These are phyloP conservation scores for Maudiozyma saulgeensis DNA, from an alignment of 805 yeast genomes.

Conservation along the genomic window DNA sequence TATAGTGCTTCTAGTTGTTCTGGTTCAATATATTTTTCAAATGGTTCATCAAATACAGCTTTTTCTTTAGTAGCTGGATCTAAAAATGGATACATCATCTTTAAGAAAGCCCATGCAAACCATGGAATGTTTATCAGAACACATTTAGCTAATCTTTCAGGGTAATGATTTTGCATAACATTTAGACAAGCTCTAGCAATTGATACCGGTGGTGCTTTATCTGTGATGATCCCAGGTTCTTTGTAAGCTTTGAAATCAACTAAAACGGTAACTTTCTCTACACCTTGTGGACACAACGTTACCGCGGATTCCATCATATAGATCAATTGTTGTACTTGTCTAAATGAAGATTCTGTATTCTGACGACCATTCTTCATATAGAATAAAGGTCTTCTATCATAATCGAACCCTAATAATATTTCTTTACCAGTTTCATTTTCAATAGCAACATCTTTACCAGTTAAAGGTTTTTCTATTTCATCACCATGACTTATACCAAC, in stretches of 20 bases:
- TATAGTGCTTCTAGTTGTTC: conserved; percentile 44
- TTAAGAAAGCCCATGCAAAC: conserved; percentile 47
- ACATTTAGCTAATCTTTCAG: conserved; percentile 48
- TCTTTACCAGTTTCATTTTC: conserved; percentile 49
- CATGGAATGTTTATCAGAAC: conserved; percentile 48
- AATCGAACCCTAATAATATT: conserved; percentile 45
- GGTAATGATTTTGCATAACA: conserved; percentile 48
- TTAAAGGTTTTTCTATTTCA: conserved; percentile 22
- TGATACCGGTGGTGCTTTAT: conserved; percentile 40
- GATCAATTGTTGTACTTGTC: conserved; percentile 48
- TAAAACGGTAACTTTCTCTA: conserved; percentile 44
- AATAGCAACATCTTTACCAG: conserved; percentile 35
- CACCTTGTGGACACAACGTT: conserved; percentile 49
- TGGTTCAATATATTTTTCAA: conserved; percentile 43
- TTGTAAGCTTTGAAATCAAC: conserved; percentile 44
- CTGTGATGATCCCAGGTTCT: conserved; percentile 28
- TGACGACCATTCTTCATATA: conserved; percentile 47
- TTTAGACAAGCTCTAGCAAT: conserved; percentile 42
- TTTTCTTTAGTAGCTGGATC: conserved; percentile 52
- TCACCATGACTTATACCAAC: conserved; percentile 38
- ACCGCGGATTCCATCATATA: conserved; percentile 48
- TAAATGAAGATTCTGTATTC: conserved; percentile 41
- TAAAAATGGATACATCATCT: conserved; percentile 46
- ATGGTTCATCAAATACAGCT: conserved; percentile 49
- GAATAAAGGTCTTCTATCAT: conserved; percentile 43